phyloP scores from a whole-genome alignment of 1,284 basidiomycete species.

The Trichosporon ovoides region DNA sequence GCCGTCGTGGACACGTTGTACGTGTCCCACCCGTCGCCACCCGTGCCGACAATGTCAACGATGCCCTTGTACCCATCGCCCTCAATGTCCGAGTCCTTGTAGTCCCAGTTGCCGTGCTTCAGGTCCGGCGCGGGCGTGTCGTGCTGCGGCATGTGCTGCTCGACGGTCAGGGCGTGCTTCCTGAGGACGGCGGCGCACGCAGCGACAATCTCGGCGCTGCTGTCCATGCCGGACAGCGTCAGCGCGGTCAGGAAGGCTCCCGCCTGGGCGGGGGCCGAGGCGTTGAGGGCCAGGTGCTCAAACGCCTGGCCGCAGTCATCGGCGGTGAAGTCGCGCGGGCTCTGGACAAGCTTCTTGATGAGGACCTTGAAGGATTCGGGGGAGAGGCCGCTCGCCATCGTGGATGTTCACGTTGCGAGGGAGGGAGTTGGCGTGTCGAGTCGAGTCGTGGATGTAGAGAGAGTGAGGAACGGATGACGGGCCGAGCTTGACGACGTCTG shows the following conservation, averaged over 20 bases:
- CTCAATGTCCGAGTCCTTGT: slow-evolving; percentile 42
- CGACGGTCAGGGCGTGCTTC: slow-evolving; percentile 56
- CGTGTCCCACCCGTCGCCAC: slow-evolving; percentile 95
- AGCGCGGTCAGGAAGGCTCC: slow-evolving; percentile 78
- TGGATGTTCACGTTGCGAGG: neutral
- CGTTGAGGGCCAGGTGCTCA: slow-evolving; percentile 59
- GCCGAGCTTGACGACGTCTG: neutral
- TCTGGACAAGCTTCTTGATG: slow-evolving; percentile 68
- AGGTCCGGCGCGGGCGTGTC: slow-evolving; percentile 5
- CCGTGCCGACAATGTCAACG: slow-evolving; percentile 65
- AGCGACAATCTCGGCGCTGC: slow-evolving; percentile 66
- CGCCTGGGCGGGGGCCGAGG: slow-evolving; percentile 53
- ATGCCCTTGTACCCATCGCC: slow-evolving; percentile 45
- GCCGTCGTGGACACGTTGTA: slow-evolving; percentile 98
- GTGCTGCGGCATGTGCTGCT: slow-evolving; percentile 46
- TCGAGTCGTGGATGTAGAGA: neutral
- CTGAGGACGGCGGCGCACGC: slow-evolving; percentile 70
- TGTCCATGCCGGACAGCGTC: slow-evolving; percentile 68
- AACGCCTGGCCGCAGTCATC: slow-evolving; percentile 66
- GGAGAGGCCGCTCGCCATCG: slow-evolving; percentile 26
- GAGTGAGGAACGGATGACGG: neutral
- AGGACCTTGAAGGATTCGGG: slow-evolving; percentile 68
- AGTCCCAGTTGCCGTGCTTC: slow-evolving; percentile 43
- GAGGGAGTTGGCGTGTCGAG: neutral
- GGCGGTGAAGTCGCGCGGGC: slow-evolving; percentile 66